phyloP scores from a whole-genome alignment of 176 grass and related monocot genomes.

The Oryza meyeriana region DNA sequence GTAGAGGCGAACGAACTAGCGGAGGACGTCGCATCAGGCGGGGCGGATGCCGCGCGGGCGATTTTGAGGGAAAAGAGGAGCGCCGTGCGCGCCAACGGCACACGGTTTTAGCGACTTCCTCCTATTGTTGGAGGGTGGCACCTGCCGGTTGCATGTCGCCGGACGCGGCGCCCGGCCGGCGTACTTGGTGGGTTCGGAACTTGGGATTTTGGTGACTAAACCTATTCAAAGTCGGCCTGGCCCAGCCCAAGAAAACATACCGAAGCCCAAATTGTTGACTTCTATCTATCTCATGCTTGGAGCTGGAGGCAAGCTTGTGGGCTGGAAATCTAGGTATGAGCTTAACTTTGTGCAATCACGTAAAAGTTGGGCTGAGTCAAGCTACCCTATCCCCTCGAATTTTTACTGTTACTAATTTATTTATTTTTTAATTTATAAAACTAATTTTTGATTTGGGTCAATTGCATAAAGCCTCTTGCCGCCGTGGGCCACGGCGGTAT shows the following conservation, averaged over 20 bases:
- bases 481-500: no score
- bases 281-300: no score
- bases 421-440: no score
- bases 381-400: no score
- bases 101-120: constrained; percentile 17
- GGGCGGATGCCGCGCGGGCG: neutral
- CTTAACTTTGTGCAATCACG: neutral
- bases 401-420: no score
- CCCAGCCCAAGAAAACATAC: neutral
- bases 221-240: no score
- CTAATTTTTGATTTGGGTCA: no score
- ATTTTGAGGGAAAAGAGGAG: constrained; percentile 41
- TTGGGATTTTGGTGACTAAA: neutral
- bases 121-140: constrained; percentile 40
- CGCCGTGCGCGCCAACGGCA: neutral
- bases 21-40: constrained; percentile 30
- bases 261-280: no score
- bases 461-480: no score
- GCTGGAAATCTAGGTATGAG: no score
- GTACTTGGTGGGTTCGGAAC: neutral
- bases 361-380: neutral
- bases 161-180: neutral
- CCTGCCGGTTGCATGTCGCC: constrained; percentile 4
- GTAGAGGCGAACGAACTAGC: neutral
- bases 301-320: no score